Evolutionary conservation across 2,329 filamentous ascomycete genomes (phyloP), one percentile per base, ranked within the genome.

Genomic region (Monilinia polystroma): DNA sequence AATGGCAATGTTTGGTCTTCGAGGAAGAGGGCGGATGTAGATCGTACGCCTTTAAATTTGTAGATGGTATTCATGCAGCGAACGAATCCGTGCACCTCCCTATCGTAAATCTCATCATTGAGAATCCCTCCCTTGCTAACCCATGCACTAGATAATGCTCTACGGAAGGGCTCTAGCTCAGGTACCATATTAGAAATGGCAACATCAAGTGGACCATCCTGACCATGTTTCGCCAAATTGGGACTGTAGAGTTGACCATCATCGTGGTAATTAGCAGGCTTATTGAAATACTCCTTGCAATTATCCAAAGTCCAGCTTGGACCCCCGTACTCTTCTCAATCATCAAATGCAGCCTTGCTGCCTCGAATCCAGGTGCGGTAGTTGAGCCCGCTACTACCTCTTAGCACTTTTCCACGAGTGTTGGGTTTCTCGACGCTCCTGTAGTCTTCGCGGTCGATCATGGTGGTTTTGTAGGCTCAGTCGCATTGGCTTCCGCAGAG

Each of bases 291-390:
- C 10, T 79, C 77, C 3, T 81, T 77, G 51, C 79, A 77, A 11
- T 75, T 77, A 2, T 85, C 80, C 82, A 84, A 88, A 0, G 78
- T 86, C 86, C 86, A 89, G 10, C 80, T 77, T 2, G 77, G 70
- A 2, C 79, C 80, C 38, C 81, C 80, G 65, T 76, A 82, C 49
- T 80, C 78, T 20, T 73, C 79, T 81, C 81, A 83, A 66, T 79
- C 76, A 69, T 83, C 83, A 71, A 85, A 88, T 0, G 85, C 88
- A 3, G 80, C 79, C 64, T 82, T 81, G 66, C 80, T 83, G 2
- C 86, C 86, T 1, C 82, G 84, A 6, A 87, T 79, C 86, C 86
- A 89, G 18, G 85, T 87, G 75, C 84, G 87, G 74, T 88, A 89
- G 77, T 89, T 89, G 80, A 75, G 85, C 86, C 12, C 86, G 83